phyloP scores from a whole-genome alignment of 345 rosid genomes.

The Cardiospermum halicacabum region DNA sequence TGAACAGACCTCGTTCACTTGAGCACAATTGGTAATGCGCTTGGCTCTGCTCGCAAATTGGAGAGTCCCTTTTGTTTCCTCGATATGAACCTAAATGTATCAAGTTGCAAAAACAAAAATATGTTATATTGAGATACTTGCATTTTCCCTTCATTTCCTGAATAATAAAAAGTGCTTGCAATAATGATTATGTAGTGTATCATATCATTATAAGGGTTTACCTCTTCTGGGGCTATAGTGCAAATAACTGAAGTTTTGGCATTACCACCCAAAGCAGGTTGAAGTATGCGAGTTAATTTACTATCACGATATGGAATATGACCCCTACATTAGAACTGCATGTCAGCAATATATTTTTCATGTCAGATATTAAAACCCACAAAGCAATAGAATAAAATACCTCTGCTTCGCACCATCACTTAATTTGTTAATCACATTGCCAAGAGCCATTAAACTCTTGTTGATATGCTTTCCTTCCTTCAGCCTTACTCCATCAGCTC shows the following conservation, averaged over 20 bases:
- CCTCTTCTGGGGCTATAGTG: constrained; percentile 98
- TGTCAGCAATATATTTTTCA: constrained; percentile 5
- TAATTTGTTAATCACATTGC: constrained; percentile 91
- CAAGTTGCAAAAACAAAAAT: constrained; percentile 7
- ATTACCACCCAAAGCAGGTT: constrained; percentile 97
- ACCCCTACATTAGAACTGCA: constrained; percentile 43
- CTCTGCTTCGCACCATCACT: constrained; percentile 78
- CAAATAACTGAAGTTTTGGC: constrained; percentile 97
- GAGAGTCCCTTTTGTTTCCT: constrained; percentile 93
- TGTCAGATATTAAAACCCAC: background rate
- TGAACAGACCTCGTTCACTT: constrained; percentile 82
- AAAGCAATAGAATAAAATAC: constrained; percentile 29
- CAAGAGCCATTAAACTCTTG: constrained; percentile 95
- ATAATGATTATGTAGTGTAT: background rate
- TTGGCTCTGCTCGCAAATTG: constrained; percentile 98
- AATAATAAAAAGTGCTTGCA: background rate
- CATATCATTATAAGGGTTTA: constrained; percentile 19
- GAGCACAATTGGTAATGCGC: constrained; percentile 86
- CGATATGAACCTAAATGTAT: constrained; percentile 66
- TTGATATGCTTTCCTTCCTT: constrained; percentile 92
- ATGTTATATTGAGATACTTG: background rate
- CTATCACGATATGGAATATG: constrained; percentile 99
- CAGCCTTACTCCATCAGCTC: constrained; percentile 89
- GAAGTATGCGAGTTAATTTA: constrained; percentile 94
- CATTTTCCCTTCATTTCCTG: background rate